Percentiles rank a stretch among this genome's conserved stretches.
Evolutionary conservation across 441 rosid species (phyloP).

Genomic region (Hura crepitans): DNA sequence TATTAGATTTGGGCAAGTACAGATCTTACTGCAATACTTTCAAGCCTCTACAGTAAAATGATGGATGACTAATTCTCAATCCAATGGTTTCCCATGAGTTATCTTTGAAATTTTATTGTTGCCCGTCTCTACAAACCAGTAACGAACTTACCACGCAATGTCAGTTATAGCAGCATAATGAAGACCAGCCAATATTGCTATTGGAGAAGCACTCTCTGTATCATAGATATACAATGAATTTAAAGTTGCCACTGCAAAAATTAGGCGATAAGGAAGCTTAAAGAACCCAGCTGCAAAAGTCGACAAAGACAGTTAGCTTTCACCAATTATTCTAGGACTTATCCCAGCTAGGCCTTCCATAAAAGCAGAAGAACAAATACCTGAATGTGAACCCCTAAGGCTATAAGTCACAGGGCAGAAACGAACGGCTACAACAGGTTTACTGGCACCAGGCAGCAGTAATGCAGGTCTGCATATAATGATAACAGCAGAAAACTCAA

Average conservation of each 20-base stretch:
- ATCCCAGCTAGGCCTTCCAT: constrained; percentile 8
- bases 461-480: constrained; percentile 66
- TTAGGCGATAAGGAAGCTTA: constrained; percentile 84
- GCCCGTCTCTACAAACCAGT: background rate
- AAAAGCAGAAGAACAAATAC: constrained; percentile 29
- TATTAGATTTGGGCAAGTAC: background rate
- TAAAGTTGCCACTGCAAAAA: constrained; percentile 85
- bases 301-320: constrained; percentile 22
- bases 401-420: constrained; percentile 70
- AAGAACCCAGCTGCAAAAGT: constrained; percentile 63
- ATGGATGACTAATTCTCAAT: background rate
- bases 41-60: background rate
- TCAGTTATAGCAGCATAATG: constrained; percentile 93
- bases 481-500: constrained; percentile 14
- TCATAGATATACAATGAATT: constrained; percentile 89
- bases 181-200: constrained; percentile 80
- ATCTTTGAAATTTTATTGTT: background rate
- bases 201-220: constrained; percentile 66
- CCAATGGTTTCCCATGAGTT: background rate
- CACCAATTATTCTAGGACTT: background rate
- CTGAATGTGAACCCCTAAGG: constrained; percentile 54
- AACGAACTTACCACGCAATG: constrained; percentile 59
- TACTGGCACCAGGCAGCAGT: constrained; percentile 77
- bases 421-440: constrained; percentile 84
- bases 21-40: background rate